Conservation (phyloP, 108 stramenopile genomes). For the Nitzschia putrida region DNA sequence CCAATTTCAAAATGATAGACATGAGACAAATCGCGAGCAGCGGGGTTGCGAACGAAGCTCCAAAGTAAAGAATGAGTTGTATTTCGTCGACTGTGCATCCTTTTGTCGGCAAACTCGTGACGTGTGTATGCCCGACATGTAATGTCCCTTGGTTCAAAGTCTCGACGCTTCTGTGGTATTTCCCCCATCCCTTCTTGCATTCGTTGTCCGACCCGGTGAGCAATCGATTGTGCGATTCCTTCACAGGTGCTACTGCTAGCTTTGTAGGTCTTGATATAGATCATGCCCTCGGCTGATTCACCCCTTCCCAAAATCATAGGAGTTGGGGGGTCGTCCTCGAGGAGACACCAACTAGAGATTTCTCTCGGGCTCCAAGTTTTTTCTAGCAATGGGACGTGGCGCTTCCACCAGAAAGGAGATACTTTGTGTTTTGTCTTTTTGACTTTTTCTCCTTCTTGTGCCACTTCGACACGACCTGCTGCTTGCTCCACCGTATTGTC, state of each 20-base stretch:
- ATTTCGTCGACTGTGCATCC: conserved; percentile 18
- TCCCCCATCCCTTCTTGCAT: background rate
- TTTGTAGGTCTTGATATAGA: conserved; percentile 30
- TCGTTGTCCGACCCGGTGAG: conserved; percentile 21
- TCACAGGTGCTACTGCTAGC: conserved; percentile 31
- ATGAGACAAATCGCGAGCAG: conserved; percentile 26
- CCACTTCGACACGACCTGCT: background rate
- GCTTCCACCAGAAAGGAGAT: conserved; percentile 14
- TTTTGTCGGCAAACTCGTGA: conserved; percentile 20
- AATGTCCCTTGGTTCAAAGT: background rate
- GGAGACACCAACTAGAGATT: conserved; percentile 3
- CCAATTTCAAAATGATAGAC: conserved; percentile 28
- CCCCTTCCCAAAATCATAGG: background rate
- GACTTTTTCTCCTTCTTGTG: background rate
- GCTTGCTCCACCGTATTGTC: background rate
- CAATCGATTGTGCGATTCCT: conserved; percentile 31
- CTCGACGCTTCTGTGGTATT: background rate
- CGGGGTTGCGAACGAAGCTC: conserved; percentile 34
- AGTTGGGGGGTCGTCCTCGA: conserved; percentile 14
- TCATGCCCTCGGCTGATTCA: conserved; percentile 22
- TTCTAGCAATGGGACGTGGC: background rate
- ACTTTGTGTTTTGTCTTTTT: background rate
- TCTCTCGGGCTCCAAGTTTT: conserved; percentile 1
- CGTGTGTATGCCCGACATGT: conserved; percentile 14
- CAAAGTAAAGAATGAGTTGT: conserved; percentile 18